Base-by-base conservation (phyloP, 257 asterid species). In the Nicotiana sylvestris region DNA sequence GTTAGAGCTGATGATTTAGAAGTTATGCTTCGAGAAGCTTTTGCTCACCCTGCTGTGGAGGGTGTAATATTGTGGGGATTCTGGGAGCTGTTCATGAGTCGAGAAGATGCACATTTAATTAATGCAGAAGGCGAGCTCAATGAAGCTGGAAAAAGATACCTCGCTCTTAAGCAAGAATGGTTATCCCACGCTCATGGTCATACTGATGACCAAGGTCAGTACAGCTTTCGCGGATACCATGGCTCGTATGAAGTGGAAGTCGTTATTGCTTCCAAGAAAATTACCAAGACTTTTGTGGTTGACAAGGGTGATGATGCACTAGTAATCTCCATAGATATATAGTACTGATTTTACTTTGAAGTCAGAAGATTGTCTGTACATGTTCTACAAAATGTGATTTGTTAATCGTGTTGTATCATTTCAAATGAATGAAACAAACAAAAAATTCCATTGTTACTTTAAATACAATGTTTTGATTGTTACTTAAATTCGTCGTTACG, bases 31-130 rank as follows among this genome's bases (percentile, higher is more conserved):
- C 89, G 96, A 27, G 98, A 95, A 83, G 91, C 91, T 68, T 95
- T 84, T 82, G 99, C 99, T 21, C 99, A 95, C 85, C 97, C 99
- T 16, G 93, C 99, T 0, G 98, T 95, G 13, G 99, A 93, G 8
- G 99, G 99, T 11, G 84, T 93, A 2, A 84, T 95, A 91, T 16
- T 95, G 81, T 92, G 97, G 98, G 99, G 99, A 13, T 94, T 95
- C 53, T 95, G 99, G 99, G 98, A 95, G 92, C 69, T 95, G 77
- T 90, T 90, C 62, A 94, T 94, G 99, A 91, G 94, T 82, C 83
- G 99, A 43, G 92, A 91, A n/a, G 88, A 95, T 61, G 83, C 92
- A 5, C 90, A 91, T 82, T 81, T 95, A 76, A 96, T 95, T 18
- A 87, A 89, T 84, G 97, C 97, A 4, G 97, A 93, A 87, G 98